Base-by-base conservation (phyloP, 2,329 filamentous ascomycete species). In the Rachicladosporium sp. region DNA sequence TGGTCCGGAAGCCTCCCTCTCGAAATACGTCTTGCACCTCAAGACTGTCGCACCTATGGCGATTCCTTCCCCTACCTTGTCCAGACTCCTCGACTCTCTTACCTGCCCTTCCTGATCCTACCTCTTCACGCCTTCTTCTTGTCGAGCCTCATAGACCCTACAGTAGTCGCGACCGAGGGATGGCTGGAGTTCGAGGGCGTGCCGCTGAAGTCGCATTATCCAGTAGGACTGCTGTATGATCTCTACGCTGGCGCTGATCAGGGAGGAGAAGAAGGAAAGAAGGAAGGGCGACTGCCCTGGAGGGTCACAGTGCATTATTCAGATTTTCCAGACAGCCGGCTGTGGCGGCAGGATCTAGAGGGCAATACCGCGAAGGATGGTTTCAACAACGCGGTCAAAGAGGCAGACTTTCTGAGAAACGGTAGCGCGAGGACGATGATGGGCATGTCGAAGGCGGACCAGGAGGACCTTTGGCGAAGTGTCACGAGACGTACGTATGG, bases 341-440 rank as follows among this genome's bases (percentile, higher is more conserved):
- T 80, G 12, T 66, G 78, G 10, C 66, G 61, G 4, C 67, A 77
- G 4, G 75, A 79, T 50, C 57, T 59, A 0, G 65, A 70, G 15
- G 69, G 68, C 15, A 69, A 68, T 50, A 66, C 71, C 3, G 64
- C 78, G 54, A 73, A 77, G 44, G 79, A 82, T 55, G 68, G 76
- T 0, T 83, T 75, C 52, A 76, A 80, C 39, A 81, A 82, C 48
- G 76, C 70, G 38, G 78, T 82, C 45, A 83, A 83, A 56, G 79
- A 82, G 54, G 87, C 88, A 23, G 87, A 94, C 61, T 93, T 87
- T 50, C 68, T 93, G 37, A 76, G 88, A 37, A 89, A 91, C 50
- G 86, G 87, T 33, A 91, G 82, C 39, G 86, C 85, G 10, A 87
- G 89, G 57, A 80, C 82, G 44, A 88, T 93, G 54, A 93, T 94